phyloP scores from a whole-genome alignment of 345 rosid genomes.

The Eucalyptus albens region DNA sequence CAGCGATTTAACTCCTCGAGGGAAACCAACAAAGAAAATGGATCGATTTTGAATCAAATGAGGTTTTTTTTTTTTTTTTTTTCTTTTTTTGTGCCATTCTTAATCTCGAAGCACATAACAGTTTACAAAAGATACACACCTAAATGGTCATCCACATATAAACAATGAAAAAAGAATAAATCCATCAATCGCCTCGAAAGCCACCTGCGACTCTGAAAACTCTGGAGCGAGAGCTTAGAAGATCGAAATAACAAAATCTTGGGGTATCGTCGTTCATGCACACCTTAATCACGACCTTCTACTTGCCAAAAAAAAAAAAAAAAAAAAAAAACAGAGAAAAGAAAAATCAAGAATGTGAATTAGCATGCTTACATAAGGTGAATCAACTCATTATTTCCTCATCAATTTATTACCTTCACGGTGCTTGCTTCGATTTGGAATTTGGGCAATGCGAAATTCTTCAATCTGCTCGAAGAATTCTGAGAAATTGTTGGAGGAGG shows the following conservation, averaged over 20 bases:
- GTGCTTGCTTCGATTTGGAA: not conserved
- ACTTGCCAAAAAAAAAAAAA: not conserved
- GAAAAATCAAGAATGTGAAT: not conserved
- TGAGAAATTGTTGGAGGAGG: not conserved
- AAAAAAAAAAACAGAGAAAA: not conserved
- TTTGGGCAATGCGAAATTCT: not conserved
- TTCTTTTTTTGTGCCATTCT: not conserved
- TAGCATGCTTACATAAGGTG: not conserved
- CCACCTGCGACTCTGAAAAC: fast-evolving
- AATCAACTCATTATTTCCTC: not conserved
- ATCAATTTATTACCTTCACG: not conserved
- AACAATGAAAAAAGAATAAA: not conserved
- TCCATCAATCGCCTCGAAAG: not conserved
- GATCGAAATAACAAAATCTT: not conserved
- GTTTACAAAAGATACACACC: not conserved
- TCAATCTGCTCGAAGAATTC: not conserved
- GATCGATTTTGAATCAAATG: not conserved
- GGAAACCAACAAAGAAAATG: not conserved
- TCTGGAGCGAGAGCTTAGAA: not conserved
- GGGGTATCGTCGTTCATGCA: not conserved
- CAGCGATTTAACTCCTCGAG: not conserved
- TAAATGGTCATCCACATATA: not conserved
- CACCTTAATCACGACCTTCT: not conserved
- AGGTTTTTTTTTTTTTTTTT: not conserved
- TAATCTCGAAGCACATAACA: not conserved